Evolutionary conservation across 2,329 filamentous ascomycete genomes (phyloP), one percentile per base, ranked within the genome.

Genomic region (Seiridium unicorne): DNA sequence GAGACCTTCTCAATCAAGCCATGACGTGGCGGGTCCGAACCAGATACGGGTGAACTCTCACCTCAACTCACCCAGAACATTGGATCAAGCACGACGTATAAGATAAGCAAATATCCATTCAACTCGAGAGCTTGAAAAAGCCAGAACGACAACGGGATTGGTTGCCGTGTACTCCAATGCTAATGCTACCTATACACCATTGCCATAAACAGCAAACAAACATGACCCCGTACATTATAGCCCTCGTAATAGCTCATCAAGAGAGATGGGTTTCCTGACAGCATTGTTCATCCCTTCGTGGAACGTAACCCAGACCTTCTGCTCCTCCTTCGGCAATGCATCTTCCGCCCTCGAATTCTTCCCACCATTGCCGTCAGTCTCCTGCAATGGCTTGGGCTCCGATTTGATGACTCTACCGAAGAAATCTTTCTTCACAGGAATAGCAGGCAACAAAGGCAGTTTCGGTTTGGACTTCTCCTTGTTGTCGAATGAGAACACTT

Each of bases 241-340:
- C 2, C 82, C 85, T 59, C 78, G 78, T 74, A 93, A 79, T 64
- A 93, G 76, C 70, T 93, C 90, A 62, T 83, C 81, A 73, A 93
- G 74, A 26, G 87, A 87, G 64, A 93, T 83, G 0, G 89, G 88
- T 71, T 92, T 93, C 69, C 88, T 81, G 44, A 93, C 90, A 18
- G 90, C 90, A 79, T 93, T 92, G 32, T 87, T 90, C 69, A 88
- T 90, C 0, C 90, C 90, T 73, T 93, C 90, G 68, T 92, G 86
- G 71, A 86, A 93, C 54, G 83, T 90, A 40, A 92, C 84, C 89
- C 90, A 93, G 6, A 89, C 84, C 66, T 86, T 86, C 9, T 78
- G 79, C 51, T 84, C 83, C 53, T 77, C 75, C 62, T 73, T 73
- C 32, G 69, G 67, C 5, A 65, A 44, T 2, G 71, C 57, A 9